Evolutionary conservation across 2,329 filamentous ascomycete species (phyloP).

Genomic region (Aaosphaeria arxii): DNA sequence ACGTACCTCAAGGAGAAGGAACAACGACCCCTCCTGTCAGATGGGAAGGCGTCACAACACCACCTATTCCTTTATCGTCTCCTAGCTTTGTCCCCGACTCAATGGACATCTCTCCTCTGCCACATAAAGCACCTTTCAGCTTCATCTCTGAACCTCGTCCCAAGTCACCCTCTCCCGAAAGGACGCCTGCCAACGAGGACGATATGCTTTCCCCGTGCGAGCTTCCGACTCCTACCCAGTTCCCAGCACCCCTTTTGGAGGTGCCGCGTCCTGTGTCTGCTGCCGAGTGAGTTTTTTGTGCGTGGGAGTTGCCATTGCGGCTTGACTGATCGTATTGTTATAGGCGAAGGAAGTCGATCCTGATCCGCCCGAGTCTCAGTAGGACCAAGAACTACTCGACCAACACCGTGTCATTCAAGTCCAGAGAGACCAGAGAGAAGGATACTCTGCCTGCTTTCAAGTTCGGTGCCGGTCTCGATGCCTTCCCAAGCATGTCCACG

Average conservation of each 20-base stretch:
- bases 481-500: slow-evolving; percentile 54
- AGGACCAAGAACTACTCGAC: slow-evolving; percentile 74
- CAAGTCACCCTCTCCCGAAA: slow-evolving; percentile 68
- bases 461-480: slow-evolving; percentile 61
- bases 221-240: slow-evolving; percentile 14
- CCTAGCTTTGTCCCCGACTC: slow-evolving; percentile 68
- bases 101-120: slow-evolving; percentile 93
- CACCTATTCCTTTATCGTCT: slow-evolving; percentile 80
- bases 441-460: slow-evolving; percentile 70
- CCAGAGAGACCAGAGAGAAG: slow-evolving; percentile 50
- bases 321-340: not conserved
- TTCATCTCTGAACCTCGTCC: slow-evolving; percentile 61
- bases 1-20: slow-evolving; percentile 32
- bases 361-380: slow-evolving; percentile 67
- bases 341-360: slow-evolving; percentile 45
- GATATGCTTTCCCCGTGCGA: slow-evolving; percentile 41
- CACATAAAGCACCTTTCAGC: slow-evolving; percentile 71
- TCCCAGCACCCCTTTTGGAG: slow-evolving; percentile 25
- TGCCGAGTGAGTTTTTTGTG: slow-evolving; percentile 31
- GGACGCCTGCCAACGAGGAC: slow-evolving; percentile 43
- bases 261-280: slow-evolving; percentile 34
- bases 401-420: slow-evolving; percentile 59
- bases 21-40: slow-evolving; percentile 45
- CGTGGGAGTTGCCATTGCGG: not conserved
- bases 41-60: slow-evolving; percentile 73